Base-by-base conservation (phyloP, 495 filamentous ascomycete species). In the Podospora conica region DNA sequence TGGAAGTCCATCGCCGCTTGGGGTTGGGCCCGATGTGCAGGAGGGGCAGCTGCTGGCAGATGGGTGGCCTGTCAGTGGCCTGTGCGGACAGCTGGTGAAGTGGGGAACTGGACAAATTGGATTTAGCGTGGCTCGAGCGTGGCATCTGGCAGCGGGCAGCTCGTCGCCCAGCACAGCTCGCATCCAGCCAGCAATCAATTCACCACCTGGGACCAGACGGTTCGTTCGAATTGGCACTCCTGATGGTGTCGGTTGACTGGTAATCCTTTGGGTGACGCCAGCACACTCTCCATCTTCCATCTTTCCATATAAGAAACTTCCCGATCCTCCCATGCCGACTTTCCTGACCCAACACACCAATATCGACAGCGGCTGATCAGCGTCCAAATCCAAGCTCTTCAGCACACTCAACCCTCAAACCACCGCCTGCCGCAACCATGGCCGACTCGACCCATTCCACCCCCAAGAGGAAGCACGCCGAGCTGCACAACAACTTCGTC, bases 381-480 rank as follows among this genome's bases (percentile, higher is more conserved):
- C 55, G 20, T 58, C 25, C 25, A 31, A 18, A 22, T 31, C 27
- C 40, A 48, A 48, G 8, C 6, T 48, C 40, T 48, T 48, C 40
- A 48, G 40, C 60, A 53, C 24, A 28, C 29, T 31, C n/a, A 40
- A 33, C 23, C 28, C 60, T 25, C 60, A 15, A 11, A 61, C 1
- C 24, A 21, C 61, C 61, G 22, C 28, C 25, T 55, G 8, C 10
- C n/a, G 31, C 63, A 58, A 57, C 63, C 53, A 73, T 76, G 73
- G 63, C 71, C n/a, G 65, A 66, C 18, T 69, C 71, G 6, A 68
- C 66, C 5, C 48, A 71, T 22, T 71, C 75, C 12, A 83, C 83
- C 6, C 82, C 82, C 4, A 84, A 84, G 77, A 71, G 82, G 61
- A 84, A 84, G 71, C 79, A 78, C 28, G 69, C 70, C 55, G 68